phyloP scores from a whole-genome alignment of 1,139 yeast genomes.

The Nadsonia starkeyi-henricii region DNA sequence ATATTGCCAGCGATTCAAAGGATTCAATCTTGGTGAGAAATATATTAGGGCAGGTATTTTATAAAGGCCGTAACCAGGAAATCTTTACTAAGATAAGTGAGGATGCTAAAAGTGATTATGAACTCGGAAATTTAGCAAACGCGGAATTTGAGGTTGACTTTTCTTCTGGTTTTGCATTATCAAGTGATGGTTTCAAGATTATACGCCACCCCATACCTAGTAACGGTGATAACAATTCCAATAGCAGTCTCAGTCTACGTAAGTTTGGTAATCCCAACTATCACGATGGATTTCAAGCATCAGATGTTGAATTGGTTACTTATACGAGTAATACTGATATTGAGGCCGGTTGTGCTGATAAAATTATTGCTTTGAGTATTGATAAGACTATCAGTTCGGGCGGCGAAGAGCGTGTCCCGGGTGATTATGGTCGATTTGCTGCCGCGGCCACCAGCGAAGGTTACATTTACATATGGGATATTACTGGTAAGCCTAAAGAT shows the following conservation, averaged over 20 bases:
- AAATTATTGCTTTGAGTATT: constrained; percentile 13
- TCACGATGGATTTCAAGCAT: constrained; percentile 1
- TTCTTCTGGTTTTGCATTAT: constrained; percentile 12
- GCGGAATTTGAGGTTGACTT: constrained; percentile 14
- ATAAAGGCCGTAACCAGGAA: constrained; percentile 1
- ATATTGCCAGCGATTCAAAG: constrained; percentile 15
- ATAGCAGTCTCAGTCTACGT: background rate
- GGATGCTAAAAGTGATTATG: background rate
- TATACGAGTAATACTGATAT: constrained; percentile 5
- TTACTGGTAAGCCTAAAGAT: constrained; percentile 13
- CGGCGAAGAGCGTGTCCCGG: constrained; percentile 29
- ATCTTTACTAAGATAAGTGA: constrained; percentile 8
- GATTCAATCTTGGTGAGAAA: constrained; percentile 13
- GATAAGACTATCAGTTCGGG: constrained; percentile 15
- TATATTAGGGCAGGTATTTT: constrained; percentile 11
- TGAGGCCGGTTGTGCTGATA: constrained; percentile 2
- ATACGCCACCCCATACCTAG: constrained; percentile 8
- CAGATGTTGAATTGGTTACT: constrained; percentile 4
- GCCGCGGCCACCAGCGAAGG: constrained; percentile 31
- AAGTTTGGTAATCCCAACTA: constrained; percentile 1
- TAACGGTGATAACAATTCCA: background rate
- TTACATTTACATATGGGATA: constrained; percentile 25
- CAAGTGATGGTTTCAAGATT: constrained; percentile 9
- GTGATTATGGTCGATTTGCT: constrained; percentile 40
- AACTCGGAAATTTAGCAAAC: background rate